These are phyloP conservation scores for Colletotrichum trifolii DNA, from an alignment of 2,329 filamentous ascomycete species.

Conservation along the genomic window DNA sequence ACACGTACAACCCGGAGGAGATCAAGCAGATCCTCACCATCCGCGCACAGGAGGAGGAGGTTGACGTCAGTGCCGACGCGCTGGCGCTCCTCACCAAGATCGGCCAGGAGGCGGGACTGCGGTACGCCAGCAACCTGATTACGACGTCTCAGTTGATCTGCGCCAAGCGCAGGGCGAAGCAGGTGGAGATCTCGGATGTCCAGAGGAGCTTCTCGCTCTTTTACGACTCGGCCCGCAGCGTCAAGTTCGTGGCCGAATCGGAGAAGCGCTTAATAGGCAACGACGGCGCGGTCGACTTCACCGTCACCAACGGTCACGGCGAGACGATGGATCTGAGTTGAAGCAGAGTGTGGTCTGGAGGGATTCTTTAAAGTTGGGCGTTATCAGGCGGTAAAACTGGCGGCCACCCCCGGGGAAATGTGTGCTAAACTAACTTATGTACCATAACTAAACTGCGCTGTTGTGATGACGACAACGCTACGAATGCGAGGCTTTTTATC, in stretches of 20 bases:
- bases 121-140: conserved; percentile 98
- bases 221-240: conserved; percentile 88
- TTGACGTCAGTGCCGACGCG: conserved; percentile 90
- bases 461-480: conserved; percentile 31
- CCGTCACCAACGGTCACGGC: conserved; percentile 65
- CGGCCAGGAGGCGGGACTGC: conserved; percentile 87
- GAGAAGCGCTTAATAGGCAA: conserved; percentile 95
- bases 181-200: conserved; percentile 88
- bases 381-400: conserved; percentile 35
- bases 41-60: conserved; percentile 93
- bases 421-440: conserved; percentile 37
- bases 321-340: conserved; percentile 60
- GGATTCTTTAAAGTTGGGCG: conserved; percentile 29
- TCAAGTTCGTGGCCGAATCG: conserved; percentile 89
- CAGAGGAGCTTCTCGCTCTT: conserved; percentile 94
- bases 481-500: conserved; percentile 31
- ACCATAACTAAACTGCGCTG: conserved; percentile 34
- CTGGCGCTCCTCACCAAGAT: conserved; percentile 95
- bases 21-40: conserved; percentile 93
- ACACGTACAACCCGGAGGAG: conserved; percentile 83
- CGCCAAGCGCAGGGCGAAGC: conserved; percentile 85
- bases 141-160: conserved; percentile 90
- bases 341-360: conserved; percentile 26
- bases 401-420: conserved; percentile 27
- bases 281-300: conserved; percentile 81